Percentiles rank a stretch among this genome's conserved stretches.
Conservation (phyloP, 164 flowering plant species). For the Liriodendron chinense region DNA sequence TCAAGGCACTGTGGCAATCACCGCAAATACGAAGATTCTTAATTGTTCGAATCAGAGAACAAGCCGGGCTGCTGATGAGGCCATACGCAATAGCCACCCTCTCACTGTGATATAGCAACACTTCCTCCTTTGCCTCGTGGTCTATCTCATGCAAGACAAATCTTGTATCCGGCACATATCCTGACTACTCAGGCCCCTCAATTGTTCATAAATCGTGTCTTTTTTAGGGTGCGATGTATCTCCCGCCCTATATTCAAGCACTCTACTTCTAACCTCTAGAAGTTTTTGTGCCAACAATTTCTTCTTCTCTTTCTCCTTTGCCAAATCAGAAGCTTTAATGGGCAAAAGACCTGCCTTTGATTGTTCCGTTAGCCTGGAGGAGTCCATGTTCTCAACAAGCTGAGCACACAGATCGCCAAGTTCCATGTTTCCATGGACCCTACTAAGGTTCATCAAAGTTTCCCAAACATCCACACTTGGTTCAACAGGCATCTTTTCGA, state of each 20-base stretch:
- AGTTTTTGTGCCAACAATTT: slow-evolving; percentile 9
- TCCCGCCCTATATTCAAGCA: slow-evolving; percentile 64
- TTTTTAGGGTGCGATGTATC: slow-evolving; percentile 43
- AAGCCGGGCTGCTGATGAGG: slow-evolving; percentile 45
- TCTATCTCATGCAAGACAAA: slow-evolving; percentile 67
- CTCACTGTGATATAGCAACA: slow-evolving; percentile 65
- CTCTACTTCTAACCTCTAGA: slow-evolving; percentile 34
- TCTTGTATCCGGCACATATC: slow-evolving; percentile 58
- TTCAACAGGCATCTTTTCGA: slow-evolving; percentile 60
- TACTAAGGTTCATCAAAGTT: slow-evolving; percentile 56
- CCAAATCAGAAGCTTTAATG: slow-evolving; percentile 39
- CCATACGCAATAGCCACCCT: slow-evolving; percentile 61
- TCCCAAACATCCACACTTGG: slow-evolving; percentile 67
- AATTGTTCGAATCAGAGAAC: slow-evolving; percentile 44
- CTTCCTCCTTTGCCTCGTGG: slow-evolving; percentile 65
- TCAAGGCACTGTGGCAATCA: slow-evolving; percentile 59
- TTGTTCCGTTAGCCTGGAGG: no score
- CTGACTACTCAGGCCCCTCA: slow-evolving; percentile 48
- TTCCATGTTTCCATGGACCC: slow-evolving; percentile 58
- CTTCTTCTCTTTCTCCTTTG: slow-evolving; percentile 47
- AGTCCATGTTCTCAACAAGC: slow-evolving; percentile 48
- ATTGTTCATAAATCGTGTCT: slow-evolving; percentile 7
- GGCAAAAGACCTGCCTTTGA: no score
- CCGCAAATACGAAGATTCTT: slow-evolving; percentile 68
- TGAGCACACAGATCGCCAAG: slow-evolving; percentile 67